A percentile compares a stretch with the other conserved stretches of the same genome.
Conservation (phyloP, 2,329 filamentous ascomycete genomes). For the Aspergillus caelatus region DNA sequence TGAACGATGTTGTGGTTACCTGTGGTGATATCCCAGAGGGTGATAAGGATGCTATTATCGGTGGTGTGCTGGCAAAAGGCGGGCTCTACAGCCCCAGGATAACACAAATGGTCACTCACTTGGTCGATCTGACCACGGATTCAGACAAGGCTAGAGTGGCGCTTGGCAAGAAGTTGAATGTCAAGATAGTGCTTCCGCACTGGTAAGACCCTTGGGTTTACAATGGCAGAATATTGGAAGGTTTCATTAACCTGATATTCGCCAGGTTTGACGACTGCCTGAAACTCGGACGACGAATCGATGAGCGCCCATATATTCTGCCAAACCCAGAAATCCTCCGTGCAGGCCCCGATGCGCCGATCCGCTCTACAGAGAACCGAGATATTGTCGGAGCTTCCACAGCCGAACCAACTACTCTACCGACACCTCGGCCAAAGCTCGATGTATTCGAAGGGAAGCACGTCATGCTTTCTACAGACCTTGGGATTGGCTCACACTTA, state of each 20-base stretch:
- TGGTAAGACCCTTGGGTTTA: constrained; percentile 60
- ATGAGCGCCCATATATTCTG: constrained; percentile 81
- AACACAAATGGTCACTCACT: constrained; percentile 78
- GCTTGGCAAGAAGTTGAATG: constrained; percentile 65
- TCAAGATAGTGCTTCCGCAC: constrained; percentile 88
- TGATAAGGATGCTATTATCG: constrained; percentile 90
- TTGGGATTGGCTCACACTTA: constrained; percentile 70
- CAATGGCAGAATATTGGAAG: neutral
- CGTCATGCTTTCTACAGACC: constrained; percentile 76
- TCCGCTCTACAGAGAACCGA: constrained; percentile 60
- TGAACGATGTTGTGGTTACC: constrained; percentile 79
- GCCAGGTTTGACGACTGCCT: constrained; percentile 93
- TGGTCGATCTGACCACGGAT: constrained; percentile 78
- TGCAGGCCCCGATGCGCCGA: constrained; percentile 56
- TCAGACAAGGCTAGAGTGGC: constrained; percentile 66
- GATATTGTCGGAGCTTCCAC: constrained; percentile 70
- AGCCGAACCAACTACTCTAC: constrained; percentile 47
- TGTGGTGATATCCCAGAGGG: constrained; percentile 81
- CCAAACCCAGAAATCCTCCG: constrained; percentile 84
- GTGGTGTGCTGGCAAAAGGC: constrained; percentile 85
- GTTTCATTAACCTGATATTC: neutral
- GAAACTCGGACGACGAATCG: constrained; percentile 86
- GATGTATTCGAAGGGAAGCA: constrained; percentile 76
- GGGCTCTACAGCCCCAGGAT: constrained; percentile 76
- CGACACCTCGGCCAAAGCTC: constrained; percentile 53